Base-by-base conservation (phyloP, 768 basidiomycete species). In the Lactarius pseudohatsudake region DNA sequence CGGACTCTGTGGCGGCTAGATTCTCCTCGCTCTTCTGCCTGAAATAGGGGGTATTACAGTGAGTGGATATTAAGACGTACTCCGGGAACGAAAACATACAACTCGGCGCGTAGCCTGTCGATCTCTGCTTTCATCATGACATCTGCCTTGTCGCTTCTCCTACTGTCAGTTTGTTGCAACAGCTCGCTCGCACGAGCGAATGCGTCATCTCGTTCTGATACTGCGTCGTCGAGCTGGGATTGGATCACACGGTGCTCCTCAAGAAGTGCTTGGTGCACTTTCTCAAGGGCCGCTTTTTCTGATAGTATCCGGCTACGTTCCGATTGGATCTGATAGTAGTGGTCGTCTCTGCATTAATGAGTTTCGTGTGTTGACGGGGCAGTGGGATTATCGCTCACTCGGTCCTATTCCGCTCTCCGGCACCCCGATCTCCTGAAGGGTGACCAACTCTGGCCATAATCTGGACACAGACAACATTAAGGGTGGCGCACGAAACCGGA, bases 11-110 rank as follows among this genome's bases (percentile, higher is more conserved):
- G 74, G 90, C 82, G 20, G 87, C 89, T 20, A 98, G 82, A 73
- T 91, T 91, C 66, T 98, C 95, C 78, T 97, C 96, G 73, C 92
- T 94, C 82, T 92, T 96, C 79, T 92, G 91, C 71, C 94, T 96
- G 77, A 69, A 69, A 74, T 72, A 63, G 73, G 76, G 75, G 72
- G 26, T 73, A 69, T 69, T 69, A 62, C 59, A 75, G 78, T 54
- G 62, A 45, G 59, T 66, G 74, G 69, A 70, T 40, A 34, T 50
- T 4, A 40, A 6, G 36, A 15, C 13, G 8, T 22, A 50, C 26
- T 11, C 16, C 5, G 36, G 54, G 60, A 45, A 84, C 4, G 36
- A 58, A 59, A 45, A 84, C 94, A 83, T 79, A 97, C 95, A 98
- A 82, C 67, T 95, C 94, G 3, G 80, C 77, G 53, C 92, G 84